These are phyloP conservation scores for Monilinia vaccinii-corymbosi DNA, from an alignment of 2,329 filamentous ascomycete genomes.

Conservation along the genomic window DNA sequence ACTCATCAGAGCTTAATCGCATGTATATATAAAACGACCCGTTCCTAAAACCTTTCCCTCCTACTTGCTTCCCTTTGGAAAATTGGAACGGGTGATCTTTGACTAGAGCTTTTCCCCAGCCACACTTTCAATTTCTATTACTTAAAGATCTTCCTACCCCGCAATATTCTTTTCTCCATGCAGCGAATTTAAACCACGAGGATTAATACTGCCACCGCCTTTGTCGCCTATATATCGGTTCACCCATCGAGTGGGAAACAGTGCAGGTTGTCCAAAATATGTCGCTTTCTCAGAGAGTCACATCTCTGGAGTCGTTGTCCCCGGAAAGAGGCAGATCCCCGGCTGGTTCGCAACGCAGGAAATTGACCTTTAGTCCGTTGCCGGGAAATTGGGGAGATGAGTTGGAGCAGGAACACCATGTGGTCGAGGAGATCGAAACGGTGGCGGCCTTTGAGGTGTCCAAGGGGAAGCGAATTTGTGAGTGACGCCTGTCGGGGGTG, in stretches of 20 bases:
- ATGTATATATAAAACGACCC: too few species aligned
- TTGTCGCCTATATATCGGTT: not conserved
- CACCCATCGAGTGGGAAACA: too few species aligned
- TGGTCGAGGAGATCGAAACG: conserved; percentile 2
- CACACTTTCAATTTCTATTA: conserved; percentile 3
- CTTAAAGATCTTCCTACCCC: not conserved
- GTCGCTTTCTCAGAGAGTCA: conserved; percentile 21
- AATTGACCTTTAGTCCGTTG: conserved; percentile 22
- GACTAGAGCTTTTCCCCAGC: not conserved
- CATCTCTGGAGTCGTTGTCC: conserved; percentile 19
- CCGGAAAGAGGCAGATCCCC: conserved; percentile 18
- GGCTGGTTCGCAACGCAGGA: conserved; percentile 11
- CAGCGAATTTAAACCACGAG: not conserved
- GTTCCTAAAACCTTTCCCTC: too few species aligned
- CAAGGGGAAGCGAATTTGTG: conserved; percentile 29
- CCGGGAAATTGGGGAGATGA: conserved; percentile 16
- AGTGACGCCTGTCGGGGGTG: conserved; percentile 8
- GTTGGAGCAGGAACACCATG: conserved; percentile 4
- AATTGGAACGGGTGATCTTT: not conserved
- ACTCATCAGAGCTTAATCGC: too few species aligned
- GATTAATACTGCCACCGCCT: not conserved
- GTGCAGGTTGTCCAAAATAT: conserved; percentile 6
- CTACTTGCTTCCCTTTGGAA: too few species aligned
- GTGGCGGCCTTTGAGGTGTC: conserved; percentile 33
- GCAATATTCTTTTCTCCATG: not conserved